phyloP scores from a whole-genome alignment of 176 grass and related monocot genomes.

The Carex scoparia region DNA sequence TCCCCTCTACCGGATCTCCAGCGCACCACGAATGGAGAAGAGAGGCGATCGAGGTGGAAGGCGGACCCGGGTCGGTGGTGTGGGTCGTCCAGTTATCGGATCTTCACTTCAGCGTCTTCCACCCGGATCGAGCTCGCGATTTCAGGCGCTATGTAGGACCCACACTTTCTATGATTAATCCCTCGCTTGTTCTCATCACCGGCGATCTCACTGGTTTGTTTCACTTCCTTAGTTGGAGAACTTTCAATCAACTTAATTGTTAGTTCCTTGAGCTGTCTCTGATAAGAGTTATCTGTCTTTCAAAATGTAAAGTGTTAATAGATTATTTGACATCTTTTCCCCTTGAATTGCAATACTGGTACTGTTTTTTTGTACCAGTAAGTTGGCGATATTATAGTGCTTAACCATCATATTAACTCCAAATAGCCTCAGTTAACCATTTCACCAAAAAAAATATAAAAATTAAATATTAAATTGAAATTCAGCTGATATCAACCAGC shows the following conservation, averaged over 20 bases:
- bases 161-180: constrained; percentile 70
- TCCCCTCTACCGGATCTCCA: constrained; percentile 9
- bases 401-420: not conserved
- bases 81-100: constrained; percentile 90
- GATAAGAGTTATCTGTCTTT: not conserved
- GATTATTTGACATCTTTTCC: not conserved
- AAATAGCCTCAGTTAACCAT: not conserved
- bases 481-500: not conserved
- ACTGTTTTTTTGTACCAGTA: not conserved
- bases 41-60: constrained; percentile 49
- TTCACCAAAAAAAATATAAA: not conserved
- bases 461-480: not conserved
- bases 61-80: constrained; percentile 52
- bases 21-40: not conserved
- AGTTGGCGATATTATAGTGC: not conserved
- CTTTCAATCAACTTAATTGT: too few relatives aligned
- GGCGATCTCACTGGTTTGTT: constrained; percentile 83
- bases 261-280: not conserved
- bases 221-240: not conserved
- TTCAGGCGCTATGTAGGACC: constrained; percentile 71
- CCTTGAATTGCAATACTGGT: not conserved
- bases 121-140: constrained; percentile 84
- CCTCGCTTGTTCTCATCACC: constrained; percentile 83
- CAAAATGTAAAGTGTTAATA: not conserved
- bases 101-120: constrained; percentile 96